Conservation (phyloP, 2,329 filamentous ascomycete genomes). For the Tolypocladium tundrense region DNA sequence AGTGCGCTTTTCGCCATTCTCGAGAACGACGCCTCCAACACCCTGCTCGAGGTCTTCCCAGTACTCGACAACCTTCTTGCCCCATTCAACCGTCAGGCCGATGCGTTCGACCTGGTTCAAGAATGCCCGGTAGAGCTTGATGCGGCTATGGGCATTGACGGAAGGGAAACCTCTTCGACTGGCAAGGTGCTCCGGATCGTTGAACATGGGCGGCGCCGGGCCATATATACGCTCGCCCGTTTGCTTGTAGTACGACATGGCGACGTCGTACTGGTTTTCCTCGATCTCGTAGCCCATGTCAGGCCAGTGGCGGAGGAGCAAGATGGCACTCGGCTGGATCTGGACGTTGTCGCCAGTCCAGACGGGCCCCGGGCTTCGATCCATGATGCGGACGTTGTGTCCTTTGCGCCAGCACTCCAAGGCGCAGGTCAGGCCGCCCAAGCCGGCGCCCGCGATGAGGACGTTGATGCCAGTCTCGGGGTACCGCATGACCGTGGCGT, state of each 20-base stretch:
- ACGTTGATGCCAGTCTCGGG: constrained; percentile 4
- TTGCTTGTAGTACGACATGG: background rate
- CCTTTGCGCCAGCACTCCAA: constrained; percentile 9
- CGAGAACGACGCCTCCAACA: too few relatives aligned
- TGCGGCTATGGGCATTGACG: too few relatives aligned
- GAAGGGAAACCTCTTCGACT: too few relatives aligned
- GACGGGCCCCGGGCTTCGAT: constrained; percentile 1
- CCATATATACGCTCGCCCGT: constrained; percentile 2
- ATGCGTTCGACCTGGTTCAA: too few relatives aligned
- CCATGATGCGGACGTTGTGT: constrained; percentile 7
- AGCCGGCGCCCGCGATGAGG: constrained; percentile 7
- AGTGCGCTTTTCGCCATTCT: too few relatives aligned
- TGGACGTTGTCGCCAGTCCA: constrained; percentile 2
- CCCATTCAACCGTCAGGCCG: too few relatives aligned
- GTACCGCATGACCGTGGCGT: background rate
- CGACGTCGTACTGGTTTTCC: background rate
- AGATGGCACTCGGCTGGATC: constrained; percentile 2
- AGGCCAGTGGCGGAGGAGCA: constrained; percentile 4
- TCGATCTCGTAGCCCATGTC: constrained; percentile 2
- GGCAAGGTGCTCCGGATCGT: background rate
- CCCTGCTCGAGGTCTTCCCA: too few relatives aligned
- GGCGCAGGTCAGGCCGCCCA: constrained; percentile 5
- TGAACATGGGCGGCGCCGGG: background rate
- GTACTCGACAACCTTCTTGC: too few relatives aligned
- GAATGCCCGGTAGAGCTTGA: too few relatives aligned